These are phyloP conservation scores for Acephala macrosclerotiorum DNA, from an alignment of 2,329 filamentous ascomycete species.

Conservation along the genomic window DNA sequence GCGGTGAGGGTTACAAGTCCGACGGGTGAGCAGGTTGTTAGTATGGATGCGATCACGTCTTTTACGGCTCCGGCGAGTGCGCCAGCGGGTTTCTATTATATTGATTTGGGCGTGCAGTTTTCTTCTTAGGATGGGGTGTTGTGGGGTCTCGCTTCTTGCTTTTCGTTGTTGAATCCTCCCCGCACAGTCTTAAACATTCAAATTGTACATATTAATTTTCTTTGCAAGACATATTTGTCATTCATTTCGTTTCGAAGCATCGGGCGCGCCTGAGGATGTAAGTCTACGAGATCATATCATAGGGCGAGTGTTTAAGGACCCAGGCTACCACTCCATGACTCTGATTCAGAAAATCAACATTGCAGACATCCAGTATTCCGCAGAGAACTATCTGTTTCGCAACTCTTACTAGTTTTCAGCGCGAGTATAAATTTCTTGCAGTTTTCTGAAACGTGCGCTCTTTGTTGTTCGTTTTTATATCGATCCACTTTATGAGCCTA, in stretches of 20 bases:
- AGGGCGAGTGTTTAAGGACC: neutral
- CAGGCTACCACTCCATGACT: neutral
- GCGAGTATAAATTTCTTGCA: neutral
- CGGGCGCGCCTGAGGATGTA: neutral
- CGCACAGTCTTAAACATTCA: too few relatives aligned
- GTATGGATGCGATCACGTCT: slow-evolving; percentile 20
- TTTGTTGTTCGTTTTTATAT: neutral
- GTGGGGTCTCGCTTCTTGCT: neutral
- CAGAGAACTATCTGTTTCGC: too few relatives aligned
- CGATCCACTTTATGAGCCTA: neutral
- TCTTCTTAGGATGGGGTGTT: neutral
- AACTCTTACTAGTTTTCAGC: neutral
- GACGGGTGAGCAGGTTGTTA: slow-evolving; percentile 23
- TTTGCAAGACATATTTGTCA: neutral
- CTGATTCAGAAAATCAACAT: neutral
- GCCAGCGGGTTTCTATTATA: slow-evolving; percentile 20
- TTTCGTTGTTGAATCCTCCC: neutral
- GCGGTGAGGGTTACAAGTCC: slow-evolving; percentile 25
- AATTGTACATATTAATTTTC: neutral
- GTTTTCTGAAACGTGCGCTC: neutral
- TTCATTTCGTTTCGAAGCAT: neutral
- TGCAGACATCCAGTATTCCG: too few relatives aligned
- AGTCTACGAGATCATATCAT: neutral
- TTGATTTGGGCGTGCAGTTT: slow-evolving; percentile 28
- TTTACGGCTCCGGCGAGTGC: slow-evolving; percentile 21